Conservation (phyloP, 2,329 filamentous ascomycete species). For the Macrophomina tecta region DNA sequence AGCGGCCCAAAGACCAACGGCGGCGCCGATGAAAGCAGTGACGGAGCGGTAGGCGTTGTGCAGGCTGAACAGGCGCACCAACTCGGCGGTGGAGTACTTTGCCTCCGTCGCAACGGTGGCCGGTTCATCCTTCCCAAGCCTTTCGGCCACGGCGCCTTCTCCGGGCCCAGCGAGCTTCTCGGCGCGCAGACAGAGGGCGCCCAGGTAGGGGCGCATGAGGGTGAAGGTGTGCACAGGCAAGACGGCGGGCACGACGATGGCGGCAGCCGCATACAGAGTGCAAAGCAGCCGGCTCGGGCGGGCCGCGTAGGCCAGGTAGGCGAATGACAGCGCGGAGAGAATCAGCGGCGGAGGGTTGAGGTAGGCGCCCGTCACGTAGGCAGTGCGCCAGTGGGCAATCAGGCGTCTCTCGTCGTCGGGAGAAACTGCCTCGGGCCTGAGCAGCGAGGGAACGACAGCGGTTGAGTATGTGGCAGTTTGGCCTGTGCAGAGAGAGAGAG, state of each 20-base stretch:
- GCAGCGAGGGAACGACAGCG: constrained; percentile 21
- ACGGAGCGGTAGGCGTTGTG: constrained; percentile 16
- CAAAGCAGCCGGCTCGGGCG: background rate
- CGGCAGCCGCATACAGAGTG: constrained; percentile 4
- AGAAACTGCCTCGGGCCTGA: background rate
- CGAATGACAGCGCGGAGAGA: constrained; percentile 3
- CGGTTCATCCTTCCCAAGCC: constrained; percentile 9
- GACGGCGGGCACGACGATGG: constrained; percentile 14
- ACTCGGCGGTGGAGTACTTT: background rate
- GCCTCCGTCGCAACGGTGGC: background rate
- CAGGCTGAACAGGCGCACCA: constrained; percentile 13
- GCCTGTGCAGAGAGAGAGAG: constrained; percentile 2
- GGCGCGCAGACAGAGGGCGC: constrained; percentile 20
- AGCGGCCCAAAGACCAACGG: constrained; percentile 6
- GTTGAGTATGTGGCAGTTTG: constrained; percentile 15
- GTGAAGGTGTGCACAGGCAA: constrained; percentile 22
- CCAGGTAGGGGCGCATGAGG: constrained; percentile 19
- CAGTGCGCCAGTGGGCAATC: constrained; percentile 14
- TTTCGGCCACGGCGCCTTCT: background rate
- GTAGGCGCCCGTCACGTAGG: constrained; percentile 14
- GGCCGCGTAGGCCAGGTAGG: constrained; percentile 12
- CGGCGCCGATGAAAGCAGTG: constrained; percentile 14
- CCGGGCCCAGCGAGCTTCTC: constrained; percentile 20
- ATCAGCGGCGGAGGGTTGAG: constrained; percentile 1
- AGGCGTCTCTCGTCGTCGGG: constrained; percentile 13